Evolutionary conservation across 2,329 filamentous ascomycete genomes (phyloP).

Genomic region (Aaosphaeria arxii): DNA sequence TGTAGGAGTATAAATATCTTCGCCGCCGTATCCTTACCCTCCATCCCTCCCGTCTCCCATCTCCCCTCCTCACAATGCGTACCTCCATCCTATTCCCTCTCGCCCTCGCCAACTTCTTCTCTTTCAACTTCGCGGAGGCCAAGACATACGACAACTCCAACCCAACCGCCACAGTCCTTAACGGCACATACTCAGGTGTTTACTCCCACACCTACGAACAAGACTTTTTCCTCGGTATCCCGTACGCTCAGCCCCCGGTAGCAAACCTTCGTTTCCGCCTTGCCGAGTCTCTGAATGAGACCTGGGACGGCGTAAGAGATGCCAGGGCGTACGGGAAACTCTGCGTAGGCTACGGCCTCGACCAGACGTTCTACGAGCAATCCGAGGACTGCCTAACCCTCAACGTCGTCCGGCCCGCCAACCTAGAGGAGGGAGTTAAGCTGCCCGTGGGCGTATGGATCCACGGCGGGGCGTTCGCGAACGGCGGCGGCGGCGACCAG

Average conservation of each 20-base stretch:
- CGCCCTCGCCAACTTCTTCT: not conserved
- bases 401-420: slow-evolving; percentile 49
- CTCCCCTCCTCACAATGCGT: too few relatives aligned
- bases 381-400: slow-evolving; percentile 50
- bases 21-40: too few relatives aligned
- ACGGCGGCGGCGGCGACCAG: slow-evolving; percentile 52
- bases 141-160: too few relatives aligned
- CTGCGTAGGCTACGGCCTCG: slow-evolving; percentile 33
- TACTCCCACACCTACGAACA: not conserved
- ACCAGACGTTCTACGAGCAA: slow-evolving; percentile 51
- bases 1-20: too few relatives aligned
- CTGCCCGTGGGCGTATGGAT: slow-evolving; percentile 56
- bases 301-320: slow-evolving; percentile 2
- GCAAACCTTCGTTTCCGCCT: slow-evolving; percentile 27
- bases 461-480: slow-evolving; percentile 51
- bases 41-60: too few relatives aligned
- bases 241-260: slow-evolving; percentile 54
- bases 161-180: not conserved
- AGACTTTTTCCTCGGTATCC: slow-evolving; percentile 46
- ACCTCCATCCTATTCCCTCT: not conserved
- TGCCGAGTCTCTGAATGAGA: slow-evolving; percentile 5
- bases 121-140: not conserved
- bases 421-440: slow-evolving; percentile 25
- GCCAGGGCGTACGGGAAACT: slow-evolving; percentile 2
- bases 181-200: not conserved